phyloP scores from a whole-genome alignment of 441 rosid genomes.

The Pelargonium citronellum region DNA sequence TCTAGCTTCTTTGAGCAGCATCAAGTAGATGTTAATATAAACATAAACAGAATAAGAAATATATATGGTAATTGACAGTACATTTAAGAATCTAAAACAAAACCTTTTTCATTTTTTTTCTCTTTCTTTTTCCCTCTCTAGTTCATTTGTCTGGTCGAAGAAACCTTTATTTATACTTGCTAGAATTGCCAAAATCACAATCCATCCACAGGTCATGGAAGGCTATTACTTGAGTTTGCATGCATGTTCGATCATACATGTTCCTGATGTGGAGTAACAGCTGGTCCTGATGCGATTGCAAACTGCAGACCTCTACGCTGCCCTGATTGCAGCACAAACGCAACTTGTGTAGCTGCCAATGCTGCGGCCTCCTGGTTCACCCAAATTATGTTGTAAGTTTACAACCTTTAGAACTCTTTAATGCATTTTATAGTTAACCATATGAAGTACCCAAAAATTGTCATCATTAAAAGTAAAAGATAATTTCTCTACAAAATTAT shows the following conservation, averaged over 20 bases:
- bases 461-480: background rate
- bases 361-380: constrained; percentile 77
- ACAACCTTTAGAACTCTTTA: constrained; percentile 13
- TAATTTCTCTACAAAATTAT: background rate
- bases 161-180: background rate
- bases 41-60: too few species aligned
- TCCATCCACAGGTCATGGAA: background rate
- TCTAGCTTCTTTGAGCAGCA: too few species aligned
- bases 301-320: constrained; percentile 75
- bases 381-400: constrained; percentile 2
- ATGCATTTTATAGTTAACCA: background rate
- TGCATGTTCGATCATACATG: too few species aligned
- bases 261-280: constrained; percentile 38
- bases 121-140: background rate
- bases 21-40: too few species aligned
- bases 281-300: constrained; percentile 46
- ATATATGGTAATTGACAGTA: too few species aligned
- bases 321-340: constrained; percentile 76
- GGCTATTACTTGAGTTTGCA: background rate
- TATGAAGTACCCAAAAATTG: background rate
- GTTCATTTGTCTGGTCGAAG: constrained; percentile 3
- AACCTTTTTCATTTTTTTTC: background rate
- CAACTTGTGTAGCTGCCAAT: constrained; percentile 72
- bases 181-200: constrained; percentile 3
- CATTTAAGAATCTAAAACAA: background rate